Percentiles rank a stretch among this genome's conserved stretches.
Evolutionary conservation across 192 early-diverging fungal genomes (phyloP).

Genomic region (Coemansia sp.): DNA sequence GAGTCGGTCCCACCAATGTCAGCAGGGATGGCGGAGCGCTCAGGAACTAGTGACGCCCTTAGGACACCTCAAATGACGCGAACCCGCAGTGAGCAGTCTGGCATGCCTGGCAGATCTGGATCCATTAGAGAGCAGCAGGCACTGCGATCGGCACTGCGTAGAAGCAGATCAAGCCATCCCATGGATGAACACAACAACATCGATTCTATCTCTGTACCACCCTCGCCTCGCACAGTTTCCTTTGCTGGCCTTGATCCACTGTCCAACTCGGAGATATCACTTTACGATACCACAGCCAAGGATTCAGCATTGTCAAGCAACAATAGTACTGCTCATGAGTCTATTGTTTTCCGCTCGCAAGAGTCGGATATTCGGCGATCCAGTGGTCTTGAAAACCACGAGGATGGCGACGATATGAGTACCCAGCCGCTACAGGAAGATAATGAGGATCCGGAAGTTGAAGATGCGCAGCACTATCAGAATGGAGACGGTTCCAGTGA

Average conservation of each 20-base stretch:
- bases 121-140: slow-evolving; percentile 14
- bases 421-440: slow-evolving; percentile 13
- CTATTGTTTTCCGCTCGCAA: slow-evolving; percentile 16
- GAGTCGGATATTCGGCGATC: background rate
- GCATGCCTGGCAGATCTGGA: background rate
- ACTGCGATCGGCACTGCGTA: slow-evolving; percentile 33
- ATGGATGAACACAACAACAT: background rate
- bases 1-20: background rate
- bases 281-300: background rate
- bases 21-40: background rate
- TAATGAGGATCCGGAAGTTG: background rate
- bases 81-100: slow-evolving; percentile 20
- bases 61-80: slow-evolving; percentile 29
- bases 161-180: slow-evolving; percentile 15
- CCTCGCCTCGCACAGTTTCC: slow-evolving; percentile 19
- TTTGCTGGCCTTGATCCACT: slow-evolving; percentile 13
- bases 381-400: background rate
- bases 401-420: background rate
- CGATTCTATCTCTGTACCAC: background rate
- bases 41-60: background rate
- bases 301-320: background rate
- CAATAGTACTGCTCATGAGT: slow-evolving; percentile 11
- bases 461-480: background rate
- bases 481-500: background rate
- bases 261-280: slow-evolving; percentile 10